Conservation (phyloP, 139 green algal species). For the Eudorina sp. region DNA sequence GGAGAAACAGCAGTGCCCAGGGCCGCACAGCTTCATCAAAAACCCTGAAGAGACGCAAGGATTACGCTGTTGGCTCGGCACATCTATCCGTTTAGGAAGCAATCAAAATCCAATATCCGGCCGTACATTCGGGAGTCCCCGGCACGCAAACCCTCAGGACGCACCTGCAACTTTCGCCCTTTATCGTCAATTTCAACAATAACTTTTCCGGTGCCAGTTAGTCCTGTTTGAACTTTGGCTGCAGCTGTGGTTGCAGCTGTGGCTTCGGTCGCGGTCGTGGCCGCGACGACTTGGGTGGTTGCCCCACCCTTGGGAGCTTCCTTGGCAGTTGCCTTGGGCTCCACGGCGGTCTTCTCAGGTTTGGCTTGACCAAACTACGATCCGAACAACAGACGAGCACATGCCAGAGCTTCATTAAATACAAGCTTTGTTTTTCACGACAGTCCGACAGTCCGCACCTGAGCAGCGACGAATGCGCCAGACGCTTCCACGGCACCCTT, state of each 20-base stretch:
- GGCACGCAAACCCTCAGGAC: neutral
- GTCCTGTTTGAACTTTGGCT: too few species aligned
- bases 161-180: slow-evolving; percentile 1
- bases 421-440: too few species aligned
- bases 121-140: neutral
- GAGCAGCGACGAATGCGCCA: slow-evolving; percentile 12
- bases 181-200: slow-evolving; percentile 26
- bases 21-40: neutral
- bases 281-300: neutral
- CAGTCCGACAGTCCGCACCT: neutral
- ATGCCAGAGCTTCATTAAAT: too few species aligned
- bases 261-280: neutral
- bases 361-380: slow-evolving; percentile 1
- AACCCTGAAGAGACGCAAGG: neutral
- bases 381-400: too few species aligned
- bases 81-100: neutral
- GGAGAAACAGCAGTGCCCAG: neutral
- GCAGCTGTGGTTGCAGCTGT: neutral
- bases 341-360: neutral
- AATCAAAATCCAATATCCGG: neutral
- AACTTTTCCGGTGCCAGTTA: neutral
- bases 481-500: slow-evolving; percentile 17
- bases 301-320: neutral
- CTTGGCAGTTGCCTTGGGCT: neutral
- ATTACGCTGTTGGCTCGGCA: neutral